Evolutionary conservation across 306 rosid genomes (phyloP), one percentile per base, ranked within the genome.

Genomic region (Rosa persica): DNA sequence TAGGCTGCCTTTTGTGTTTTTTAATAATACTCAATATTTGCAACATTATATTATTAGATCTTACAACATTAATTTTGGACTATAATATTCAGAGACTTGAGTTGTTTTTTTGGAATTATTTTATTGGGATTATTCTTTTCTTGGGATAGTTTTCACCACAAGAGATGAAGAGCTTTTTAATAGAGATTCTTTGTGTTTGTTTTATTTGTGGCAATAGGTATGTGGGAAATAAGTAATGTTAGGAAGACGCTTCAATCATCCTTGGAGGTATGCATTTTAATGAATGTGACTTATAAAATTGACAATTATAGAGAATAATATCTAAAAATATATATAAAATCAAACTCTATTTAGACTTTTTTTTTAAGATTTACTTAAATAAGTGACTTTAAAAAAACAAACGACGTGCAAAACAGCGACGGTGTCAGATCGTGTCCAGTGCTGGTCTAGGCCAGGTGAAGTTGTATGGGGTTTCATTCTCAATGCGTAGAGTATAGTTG

Each of bases 21-120:
- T 58, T 70, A 36, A 69, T 75, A 67, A 47, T 43, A 81, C 58
- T 60, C 74, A 78, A 76, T 86, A 70, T 51, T 66, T 75, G 60
- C 46, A 67, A 9, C 30, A 81, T 74, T 91, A 85, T 85, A 79
- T 60, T 87, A 84, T 78, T 76, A 74, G 73, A 87, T 89, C 84
- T 86, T 89, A 70, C 70, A 47, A 49, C 43, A 11, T 74, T 75
- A 38, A 77, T 73, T 58, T 72, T 78, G 34, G 66, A 67, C 67
- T 48, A 75, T 76, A 66, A 48, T 30, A 58, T 22, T 58, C 15
- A 34, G 65, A 23, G 58, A 71, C 86, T 76, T 70, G 78, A 61
- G 85, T 61, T 61, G n/a, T 74, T 69, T 81, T 77, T 82, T 78
- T 79, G 71, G 70, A 49, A 77, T 61, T 80, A 27, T 27, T 80